A percentile compares a stretch with the other conserved stretches of the same genome.
Conservation (phyloP, 2,329 filamentous ascomycete species). For the Bisporella sp. region DNA sequence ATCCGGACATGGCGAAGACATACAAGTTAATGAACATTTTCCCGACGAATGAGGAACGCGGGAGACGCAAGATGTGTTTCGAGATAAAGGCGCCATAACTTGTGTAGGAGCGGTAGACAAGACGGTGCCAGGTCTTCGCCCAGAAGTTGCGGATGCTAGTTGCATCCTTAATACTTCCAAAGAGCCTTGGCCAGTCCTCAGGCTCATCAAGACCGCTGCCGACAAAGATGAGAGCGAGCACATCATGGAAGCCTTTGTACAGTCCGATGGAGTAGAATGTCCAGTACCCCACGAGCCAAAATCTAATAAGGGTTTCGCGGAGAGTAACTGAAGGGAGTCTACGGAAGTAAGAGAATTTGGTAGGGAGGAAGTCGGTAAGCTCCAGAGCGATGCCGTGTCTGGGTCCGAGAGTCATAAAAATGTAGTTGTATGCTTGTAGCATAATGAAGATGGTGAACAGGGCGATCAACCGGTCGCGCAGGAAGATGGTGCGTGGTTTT, state of each 20-base stretch:
- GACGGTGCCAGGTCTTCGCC: constrained; percentile 6
- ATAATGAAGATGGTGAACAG: background rate
- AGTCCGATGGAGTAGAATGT: background rate
- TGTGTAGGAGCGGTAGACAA: constrained; percentile 3
- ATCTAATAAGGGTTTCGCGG: constrained; percentile 2
- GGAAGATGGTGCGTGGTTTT: background rate
- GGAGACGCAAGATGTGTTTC: background rate
- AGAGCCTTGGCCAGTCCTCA: constrained; percentile 5
- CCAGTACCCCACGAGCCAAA: background rate
- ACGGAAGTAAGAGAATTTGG: constrained; percentile 1
- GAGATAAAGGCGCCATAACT: background rate
- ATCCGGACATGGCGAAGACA: constrained; percentile 1
- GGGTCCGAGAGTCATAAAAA: background rate
- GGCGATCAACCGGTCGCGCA: background rate
- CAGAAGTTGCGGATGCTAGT: constrained; percentile 6
- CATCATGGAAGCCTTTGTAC: constrained; percentile 1
- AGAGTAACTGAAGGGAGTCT: background rate
- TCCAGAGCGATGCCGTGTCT: background rate
- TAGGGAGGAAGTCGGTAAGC: constrained; percentile 1
- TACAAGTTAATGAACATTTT: constrained; percentile 1
- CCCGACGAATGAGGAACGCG: background rate
- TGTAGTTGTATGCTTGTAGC: background rate
- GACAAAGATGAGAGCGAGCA: constrained; percentile 5
- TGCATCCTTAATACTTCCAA: constrained; percentile 2
- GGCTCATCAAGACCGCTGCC: constrained; percentile 1